Base-by-base conservation (phyloP, 2,329 filamentous ascomycete genomes). In the Sporothrix variecibatus region DNA sequence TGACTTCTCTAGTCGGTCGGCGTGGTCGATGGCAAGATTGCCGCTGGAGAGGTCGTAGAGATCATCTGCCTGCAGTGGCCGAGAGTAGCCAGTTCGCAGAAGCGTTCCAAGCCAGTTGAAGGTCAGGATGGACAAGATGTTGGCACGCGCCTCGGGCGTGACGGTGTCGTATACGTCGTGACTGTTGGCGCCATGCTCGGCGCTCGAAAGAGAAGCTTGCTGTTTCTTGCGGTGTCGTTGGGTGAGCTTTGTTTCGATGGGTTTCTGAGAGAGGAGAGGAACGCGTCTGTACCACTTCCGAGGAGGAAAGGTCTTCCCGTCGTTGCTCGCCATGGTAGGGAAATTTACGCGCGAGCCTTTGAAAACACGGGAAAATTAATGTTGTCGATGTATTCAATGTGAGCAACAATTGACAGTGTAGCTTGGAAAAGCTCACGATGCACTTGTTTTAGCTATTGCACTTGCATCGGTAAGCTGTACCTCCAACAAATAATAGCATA, bases 251-350 rank as follows among this genome's bases (percentile, higher is more conserved):
- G 72, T 76, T 71, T 77, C 74, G 70, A 80, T 80, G 3, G 79
- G 78, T 4, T 75, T 77, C 7, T 75, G 76, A 15, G 80, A 81
- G 3, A 81, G 17, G 34, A 81, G 78, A 0, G 80, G 80, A 0
- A 80, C 79, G 49, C 78, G 75, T 64, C 80, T 77, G 75, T 81
- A 80, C 80, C 80, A 81, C 58, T 78, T 81, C 73, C 80, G 76
- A 1, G 77, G 78, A 34, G 79, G 77, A 56, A 81, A 81, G 31
- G 69, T 76, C 60, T 77, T 78, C 58, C 75, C 77, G 62, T 78
- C 75, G 51, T 73, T 77, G 70, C 58, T 78, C 9, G 76, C 74
- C 79, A 80, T 80, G 49, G 46, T 49, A 2, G 20, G 26, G 15
- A 2, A 34, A 34, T 34, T 34, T 3, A 34, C 4, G 68, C 15